A percentile compares a stretch with the other conserved stretches of the same genome.
phyloP scores from a whole-genome alignment of 192 early-diverging fungal genomes.

The Piromyces finnis region DNA sequence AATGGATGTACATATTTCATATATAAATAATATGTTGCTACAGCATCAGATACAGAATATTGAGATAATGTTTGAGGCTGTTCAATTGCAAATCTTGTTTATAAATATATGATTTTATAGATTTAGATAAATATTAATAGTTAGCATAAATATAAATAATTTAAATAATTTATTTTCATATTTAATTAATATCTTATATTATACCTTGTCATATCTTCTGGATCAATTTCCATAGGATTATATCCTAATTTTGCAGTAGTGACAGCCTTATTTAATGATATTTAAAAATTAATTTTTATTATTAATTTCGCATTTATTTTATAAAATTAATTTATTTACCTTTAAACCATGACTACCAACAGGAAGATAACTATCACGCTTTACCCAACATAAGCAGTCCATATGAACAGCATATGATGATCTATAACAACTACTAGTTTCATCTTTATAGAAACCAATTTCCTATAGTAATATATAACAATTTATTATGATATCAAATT shows the following conservation, averaged over 20 bases:
- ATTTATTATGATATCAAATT: too few relatives aligned
- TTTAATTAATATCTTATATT: too few relatives aligned
- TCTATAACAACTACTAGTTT: slow-evolving; percentile 63
- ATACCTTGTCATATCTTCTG: slow-evolving; percentile 89
- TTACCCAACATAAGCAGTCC: slow-evolving; percentile 97
- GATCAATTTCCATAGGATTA: slow-evolving; percentile 95
- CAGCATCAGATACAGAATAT: slow-evolving; percentile 98
- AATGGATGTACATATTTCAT: slow-evolving; percentile 99
- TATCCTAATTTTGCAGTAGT: slow-evolving; percentile 91
- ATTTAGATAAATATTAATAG: too few relatives aligned
- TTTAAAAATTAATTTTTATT: neutral
- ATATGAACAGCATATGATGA: slow-evolving; percentile 74
- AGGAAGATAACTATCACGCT: slow-evolving; percentile 92
- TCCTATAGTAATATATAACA: slow-evolving; percentile 22
- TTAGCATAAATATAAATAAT: too few relatives aligned
- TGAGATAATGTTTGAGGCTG: slow-evolving; percentile 84
- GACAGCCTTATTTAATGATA: slow-evolving; percentile 41
- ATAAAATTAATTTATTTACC: slow-evolving; percentile 4
- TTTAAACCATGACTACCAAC: slow-evolving; percentile 94
- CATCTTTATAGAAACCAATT: slow-evolving; percentile 71
- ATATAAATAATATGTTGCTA: slow-evolving; percentile 96
- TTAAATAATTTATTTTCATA: too few relatives aligned
- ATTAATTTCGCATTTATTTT: neutral
- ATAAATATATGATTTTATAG: too few relatives aligned
- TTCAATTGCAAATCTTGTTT: slow-evolving; percentile 65